Base-by-base conservation (phyloP, 2,329 filamentous ascomycete genomes). In the Biscogniauxia marginata region DNA sequence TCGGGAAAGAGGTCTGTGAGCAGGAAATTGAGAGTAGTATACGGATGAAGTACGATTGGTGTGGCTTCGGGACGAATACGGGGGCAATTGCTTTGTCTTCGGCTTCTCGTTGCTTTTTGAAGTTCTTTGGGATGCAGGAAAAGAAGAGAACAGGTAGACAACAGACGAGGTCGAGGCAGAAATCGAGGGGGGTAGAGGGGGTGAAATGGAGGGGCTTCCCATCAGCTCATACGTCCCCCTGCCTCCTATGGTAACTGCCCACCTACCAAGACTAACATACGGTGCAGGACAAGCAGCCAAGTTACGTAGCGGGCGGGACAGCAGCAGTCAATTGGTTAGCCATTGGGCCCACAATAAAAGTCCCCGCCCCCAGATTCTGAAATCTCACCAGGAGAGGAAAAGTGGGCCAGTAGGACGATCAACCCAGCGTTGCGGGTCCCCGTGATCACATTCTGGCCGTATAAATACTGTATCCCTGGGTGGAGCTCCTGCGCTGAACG, bases 361-460 rank as follows among this genome's bases (percentile, higher is more conserved):
- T 47, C 62, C 62, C 65, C 64, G 64, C 62, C 66, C 66, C 66
- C 66, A 66, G 66, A 69, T 69, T 68, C 63, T 49, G 23, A 9
- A 45, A 39, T 39, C 30, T 39, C 30, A 39, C 30, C 30, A 39
- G 30, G 13, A 39, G 52, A 55, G 45, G 22, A 43, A 34, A 53
- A 22, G 49, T 56, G 64, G 64, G 56, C 47, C 53, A 30, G 47
- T 24, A 54, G 57, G 49, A 52, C 43, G 63, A 67, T 67, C 62
- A 61, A 52, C 61, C 57, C 50, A 48, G 43, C 43, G 51, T 58
- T 55, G 59, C 63, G 66, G 64, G 52, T 50, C 64, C 22, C 11
- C 24, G 24, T 60, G 61, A 55, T 62, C 61, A 63, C 61, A 53
- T 54, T 56, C 21, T 48, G 54, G 49, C 56, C 7, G 51, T 60